Evolutionary conservation across 225 moss, liverwort and hornwort species (phyloP).

Genomic region (Bryoerythrophyllum caledonicum): DNA sequence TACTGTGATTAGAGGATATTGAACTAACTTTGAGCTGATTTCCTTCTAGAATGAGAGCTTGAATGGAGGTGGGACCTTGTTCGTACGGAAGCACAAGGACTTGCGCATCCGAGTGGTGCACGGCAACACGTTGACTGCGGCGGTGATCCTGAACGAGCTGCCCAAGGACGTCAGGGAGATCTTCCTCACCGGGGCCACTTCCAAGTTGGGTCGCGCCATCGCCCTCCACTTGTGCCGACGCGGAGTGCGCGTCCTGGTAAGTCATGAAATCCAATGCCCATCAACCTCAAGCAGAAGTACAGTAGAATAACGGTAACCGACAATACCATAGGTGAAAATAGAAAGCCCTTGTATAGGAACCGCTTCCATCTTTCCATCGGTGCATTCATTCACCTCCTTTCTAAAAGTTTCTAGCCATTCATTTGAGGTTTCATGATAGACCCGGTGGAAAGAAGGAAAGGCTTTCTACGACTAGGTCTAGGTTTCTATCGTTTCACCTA

Average conservation of each 20-base stretch:
- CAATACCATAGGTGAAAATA: no score
- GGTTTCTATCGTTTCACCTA: no score
- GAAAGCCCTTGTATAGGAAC: no score
- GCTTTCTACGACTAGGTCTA: no score
- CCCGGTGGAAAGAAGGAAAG: no score
- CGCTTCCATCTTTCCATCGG: no score
- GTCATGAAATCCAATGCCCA: not conserved
- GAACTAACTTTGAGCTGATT: not conserved
- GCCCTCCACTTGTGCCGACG: constrained; percentile 68
- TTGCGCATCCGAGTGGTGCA: constrained; percentile 79
- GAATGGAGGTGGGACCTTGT: constrained; percentile 86
- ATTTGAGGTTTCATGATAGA: no score
- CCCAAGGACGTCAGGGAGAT: constrained; percentile 65
- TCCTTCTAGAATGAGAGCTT: constrained; percentile 75
- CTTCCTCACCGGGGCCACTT: constrained; percentile 87
- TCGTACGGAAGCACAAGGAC: constrained; percentile 62
- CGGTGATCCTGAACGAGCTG: constrained; percentile 72
- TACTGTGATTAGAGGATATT: not conserved
- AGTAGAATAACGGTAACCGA: no score
- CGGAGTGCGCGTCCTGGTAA: constrained; percentile 77
- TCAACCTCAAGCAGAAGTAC: no score
- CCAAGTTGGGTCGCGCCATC: constrained; percentile 85
- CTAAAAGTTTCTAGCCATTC: no score
- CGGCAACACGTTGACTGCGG: constrained; percentile 89
- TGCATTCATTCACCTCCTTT: no score